Base-by-base conservation (phyloP, 2,329 filamentous ascomycete species). In the Penicillium brevicompactum region DNA sequence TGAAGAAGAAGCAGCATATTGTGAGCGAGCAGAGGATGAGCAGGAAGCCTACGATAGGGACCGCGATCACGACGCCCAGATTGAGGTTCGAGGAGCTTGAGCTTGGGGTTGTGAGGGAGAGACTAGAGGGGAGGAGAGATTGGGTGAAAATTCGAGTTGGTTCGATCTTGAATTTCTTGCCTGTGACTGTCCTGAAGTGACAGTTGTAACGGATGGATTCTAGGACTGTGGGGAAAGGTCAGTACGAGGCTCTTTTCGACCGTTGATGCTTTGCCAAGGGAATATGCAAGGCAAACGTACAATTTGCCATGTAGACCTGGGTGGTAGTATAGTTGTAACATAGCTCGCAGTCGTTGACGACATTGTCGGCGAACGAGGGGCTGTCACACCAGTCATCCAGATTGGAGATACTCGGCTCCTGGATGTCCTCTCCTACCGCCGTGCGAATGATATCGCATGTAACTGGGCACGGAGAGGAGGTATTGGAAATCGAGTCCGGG, bases 151-250 rank as follows among this genome's bases (percentile, higher is more conserved):
- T 78, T 37, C 71, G 61, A 5, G 66, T 60, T 11, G 76, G 70
- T 32, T 68, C 64, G 51, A 79, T 74, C 44, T 71, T 67, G 59
- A 79, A 80, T 16, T 70, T 42, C 6, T 60, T 51, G n/a, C 71
- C 73, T 2, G 65, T 56, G 13, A 63, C 56, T 1, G 75, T 74
- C 40, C 65, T 67, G 57, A 74, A 76, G 48, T 76, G 71, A 59
- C 77, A 80, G 50, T 76, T 74, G 56, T 78, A 76, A 22, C 77
- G 75, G 40, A 78, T 65, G 18, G 76, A 69, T 69, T 80, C 76
- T 34, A 80, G 61, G 60, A 78, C 77, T 79, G 49, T 11, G 30
- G 27, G 18, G 24, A 45, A 40, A 46, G 37, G 40, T 60, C 24
- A 51, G 54, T 54, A 6, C 5, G 37, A 11, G 21, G n/a, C 42